Percentiles rank a stretch among this genome's conserved stretches.
Evolutionary conservation across 2,329 filamentous ascomycete species (phyloP).

Genomic region (Curvularia sp.): DNA sequence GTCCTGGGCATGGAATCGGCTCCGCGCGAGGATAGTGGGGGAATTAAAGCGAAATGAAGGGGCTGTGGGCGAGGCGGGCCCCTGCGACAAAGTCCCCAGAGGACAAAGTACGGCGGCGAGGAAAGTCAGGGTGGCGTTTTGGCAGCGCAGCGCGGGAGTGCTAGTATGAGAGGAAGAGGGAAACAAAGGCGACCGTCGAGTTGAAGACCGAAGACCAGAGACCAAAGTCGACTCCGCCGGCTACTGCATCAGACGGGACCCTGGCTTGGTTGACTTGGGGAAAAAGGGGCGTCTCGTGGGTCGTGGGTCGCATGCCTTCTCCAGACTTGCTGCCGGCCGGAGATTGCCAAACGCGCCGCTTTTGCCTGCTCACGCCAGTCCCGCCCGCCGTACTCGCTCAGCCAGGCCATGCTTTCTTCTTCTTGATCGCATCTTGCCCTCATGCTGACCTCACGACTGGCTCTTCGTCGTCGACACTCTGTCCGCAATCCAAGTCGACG

Average conservation of each 20-base stretch:
- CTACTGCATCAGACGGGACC: conserved; percentile 15
- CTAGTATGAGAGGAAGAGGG: conserved; percentile 9
- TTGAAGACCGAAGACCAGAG: conserved; percentile 27
- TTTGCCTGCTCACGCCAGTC: conserved; percentile 22
- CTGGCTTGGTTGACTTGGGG: conserved; percentile 20
- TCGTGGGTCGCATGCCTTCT: conserved; percentile 24
- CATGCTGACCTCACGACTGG: too few relatives aligned
- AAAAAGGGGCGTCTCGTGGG: conserved; percentile 31
- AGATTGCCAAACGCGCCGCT: conserved; percentile 29
- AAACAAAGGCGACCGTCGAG: conserved; percentile 17
- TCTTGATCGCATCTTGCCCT: conserved; percentile 3
- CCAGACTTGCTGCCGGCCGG: conserved; percentile 25
- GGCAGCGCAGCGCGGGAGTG: conserved; percentile 22
- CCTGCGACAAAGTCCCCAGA: conserved; percentile 24
- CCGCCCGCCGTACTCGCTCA: background rate
- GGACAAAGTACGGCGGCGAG: conserved; percentile 9
- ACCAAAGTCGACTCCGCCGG: conserved; percentile 23
- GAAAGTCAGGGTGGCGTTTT: conserved; percentile 15
- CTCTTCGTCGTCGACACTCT: background rate
- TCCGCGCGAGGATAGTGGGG: conserved; percentile 35
- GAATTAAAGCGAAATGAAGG: conserved; percentile 41
- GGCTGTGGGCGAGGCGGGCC: conserved; percentile 24
- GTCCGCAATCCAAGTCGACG: background rate
- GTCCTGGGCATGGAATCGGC: conserved; percentile 40
- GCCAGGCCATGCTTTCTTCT: conserved; percentile 5